Percentiles rank a stretch among this genome's conserved stretches.
phyloP scores from a whole-genome alignment of 371 early-diverging fungal species.

The Smittium culicis region DNA sequence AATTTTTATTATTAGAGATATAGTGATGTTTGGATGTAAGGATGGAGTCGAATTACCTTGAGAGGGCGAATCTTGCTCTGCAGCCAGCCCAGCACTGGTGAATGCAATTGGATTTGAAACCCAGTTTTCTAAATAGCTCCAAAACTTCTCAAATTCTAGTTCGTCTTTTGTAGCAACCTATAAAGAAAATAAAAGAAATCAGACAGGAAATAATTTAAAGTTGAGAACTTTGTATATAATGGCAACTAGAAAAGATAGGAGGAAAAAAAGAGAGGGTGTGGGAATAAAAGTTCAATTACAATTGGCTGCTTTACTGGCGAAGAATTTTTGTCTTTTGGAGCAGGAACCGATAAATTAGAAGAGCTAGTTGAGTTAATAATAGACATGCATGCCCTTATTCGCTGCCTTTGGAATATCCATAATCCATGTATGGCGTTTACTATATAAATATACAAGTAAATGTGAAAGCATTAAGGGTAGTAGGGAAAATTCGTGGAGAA shows the following conservation, averaged over 20 bases:
- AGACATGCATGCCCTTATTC: neutral
- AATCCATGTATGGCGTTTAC: neutral
- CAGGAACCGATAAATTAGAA: neutral
- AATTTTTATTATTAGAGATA: too few relatives aligned
- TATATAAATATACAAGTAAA: neutral
- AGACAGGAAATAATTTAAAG: neutral
- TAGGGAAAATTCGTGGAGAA: too few relatives aligned
- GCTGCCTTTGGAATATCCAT: constrained; percentile 6
- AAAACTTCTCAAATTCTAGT: constrained; percentile 30
- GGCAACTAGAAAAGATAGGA: too few relatives aligned
- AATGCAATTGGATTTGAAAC: constrained; percentile 29
- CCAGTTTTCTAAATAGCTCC: constrained; percentile 33
- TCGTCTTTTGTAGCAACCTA: constrained; percentile 12
- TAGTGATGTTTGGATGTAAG: too few relatives aligned
- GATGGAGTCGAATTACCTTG: neutral
- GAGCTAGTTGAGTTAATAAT: neutral
- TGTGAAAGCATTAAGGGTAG: constrained; percentile 4
- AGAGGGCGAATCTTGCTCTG: neutral
- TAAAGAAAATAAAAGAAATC: neutral
- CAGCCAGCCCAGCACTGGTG: constrained; percentile 11
- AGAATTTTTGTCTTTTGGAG: neutral
- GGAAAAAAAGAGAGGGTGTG: neutral
- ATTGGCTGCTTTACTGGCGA: neutral
- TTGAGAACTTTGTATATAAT: too few relatives aligned
- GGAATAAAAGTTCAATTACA: too few relatives aligned